These are phyloP conservation scores for Dothidotthia symphoricarpi DNA, from an alignment of 2,329 filamentous ascomycete species.

Conservation along the genomic window DNA sequence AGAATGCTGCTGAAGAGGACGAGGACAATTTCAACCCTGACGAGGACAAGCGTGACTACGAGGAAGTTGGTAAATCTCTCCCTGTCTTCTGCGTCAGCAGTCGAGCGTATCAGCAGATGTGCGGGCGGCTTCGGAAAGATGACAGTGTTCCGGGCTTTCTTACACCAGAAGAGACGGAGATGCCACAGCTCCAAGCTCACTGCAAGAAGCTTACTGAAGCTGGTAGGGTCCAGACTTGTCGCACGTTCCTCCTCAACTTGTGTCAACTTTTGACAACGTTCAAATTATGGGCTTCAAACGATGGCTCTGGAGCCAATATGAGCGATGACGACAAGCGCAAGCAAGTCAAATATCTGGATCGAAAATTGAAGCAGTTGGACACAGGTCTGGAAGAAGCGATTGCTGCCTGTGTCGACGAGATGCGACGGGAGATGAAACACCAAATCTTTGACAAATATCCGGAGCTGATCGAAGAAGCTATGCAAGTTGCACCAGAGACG, in stretches of 20 bases:
- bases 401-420: slow-evolving; percentile 38
- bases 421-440: slow-evolving; percentile 44
- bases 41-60: slow-evolving; percentile 57
- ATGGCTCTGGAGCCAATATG: slow-evolving; percentile 44
- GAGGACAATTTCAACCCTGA: slow-evolving; percentile 57
- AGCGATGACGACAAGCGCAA: slow-evolving; percentile 43
- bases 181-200: slow-evolving; percentile 57
- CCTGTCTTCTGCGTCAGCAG: slow-evolving; percentile 66
- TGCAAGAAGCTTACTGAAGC: slow-evolving; percentile 58
- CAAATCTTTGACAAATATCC: slow-evolving; percentile 51
- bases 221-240: slow-evolving; percentile 47
- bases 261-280: slow-evolving; percentile 55
- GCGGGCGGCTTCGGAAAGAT: slow-evolving; percentile 56
- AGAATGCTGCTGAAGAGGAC: slow-evolving; percentile 54
- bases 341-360: slow-evolving; percentile 43
- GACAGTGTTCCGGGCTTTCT: slow-evolving; percentile 54
- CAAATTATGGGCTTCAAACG: slow-evolving; percentile 50
- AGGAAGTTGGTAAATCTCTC: slow-evolving; percentile 54
- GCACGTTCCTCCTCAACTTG: slow-evolving; percentile 53
- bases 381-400: slow-evolving; percentile 45
- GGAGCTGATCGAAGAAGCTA: slow-evolving; percentile 42
- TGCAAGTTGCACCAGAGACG: slow-evolving; percentile 37
- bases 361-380: slow-evolving; percentile 43
- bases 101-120: slow-evolving; percentile 62
- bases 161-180: slow-evolving; percentile 54